Base-by-base conservation (phyloP, 352 stramenopile genomes). In the Phytophthora aleatoria region DNA sequence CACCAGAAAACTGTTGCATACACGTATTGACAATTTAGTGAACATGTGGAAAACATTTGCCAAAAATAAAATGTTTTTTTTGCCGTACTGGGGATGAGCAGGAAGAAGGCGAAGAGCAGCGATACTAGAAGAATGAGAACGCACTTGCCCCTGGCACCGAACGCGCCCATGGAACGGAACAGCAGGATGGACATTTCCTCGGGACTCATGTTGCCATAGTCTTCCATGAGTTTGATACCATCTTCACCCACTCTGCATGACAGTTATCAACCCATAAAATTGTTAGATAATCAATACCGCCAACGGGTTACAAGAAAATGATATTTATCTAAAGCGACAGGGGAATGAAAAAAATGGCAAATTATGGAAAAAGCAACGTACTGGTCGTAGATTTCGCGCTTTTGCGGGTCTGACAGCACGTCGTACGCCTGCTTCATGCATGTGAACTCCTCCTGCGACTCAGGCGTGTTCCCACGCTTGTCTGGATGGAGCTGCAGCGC, bases 391-490 rank as follows among this genome's bases (percentile, higher is more conserved):
- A 95, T 66, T 43, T 92, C 80, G 8, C 85, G 80, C 69, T 94
- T 92, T 57, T 94, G 78, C 26, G 88, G 81, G 74, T 98, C 92
- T 5, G 74, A 87, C 28, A 99, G 79, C 31, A 97, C 82, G 67
- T 99, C 94, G 70, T 98, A 98, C 16, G 96, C 96, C 58, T 94
- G 57, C 61, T 97, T 97, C 68, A 98, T 92, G 36, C 79, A 75
- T 35, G 88, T 96, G 69, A 99, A 99, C 58, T 91, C 84, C n/a
- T 92, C 84, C 63, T 92, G 84, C n/a, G 76, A 76, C 67, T 92
- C 84, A 6, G 80, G 80, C 49, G 84, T 90, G 68, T 92, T 92
- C 54, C 84, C 84, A 35, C 84, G 92, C 69, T 96, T 95, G 73
- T 97, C 76, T 2, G 94, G 94, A 56, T 98, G 94, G 39, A 97